Base-by-base conservation (phyloP, 257 asterid genomes). In the Jaltomata sinuosa region DNA sequence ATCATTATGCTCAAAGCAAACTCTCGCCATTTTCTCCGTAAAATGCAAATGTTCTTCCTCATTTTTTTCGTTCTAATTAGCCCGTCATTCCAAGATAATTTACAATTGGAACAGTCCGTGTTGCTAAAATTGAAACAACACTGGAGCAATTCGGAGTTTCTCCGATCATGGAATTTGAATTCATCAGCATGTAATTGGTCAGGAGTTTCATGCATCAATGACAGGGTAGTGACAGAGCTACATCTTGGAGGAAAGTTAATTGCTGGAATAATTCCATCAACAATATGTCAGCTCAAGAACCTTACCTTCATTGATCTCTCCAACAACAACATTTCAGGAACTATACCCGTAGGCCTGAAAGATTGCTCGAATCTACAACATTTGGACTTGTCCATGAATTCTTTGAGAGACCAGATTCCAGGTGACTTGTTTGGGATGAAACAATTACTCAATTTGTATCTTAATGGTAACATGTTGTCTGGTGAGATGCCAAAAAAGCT, bases 81-180 rank as follows among this genome's bases (percentile, higher is more conserved):
- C 45, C 57, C 87, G 3, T 87, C 88, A 62, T 49, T 57, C 72
- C 77, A 27, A 40, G 86, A 65, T 82, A 87, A 83, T 50, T 88
- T 93, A 57, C 91, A 86, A 29, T 22, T 32, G 5, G 93, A 91
- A 11, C 83, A 57, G 31, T 19, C 80, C 15, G 7, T 85, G 27
- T 85, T 93, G 9, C 83, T 93, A 61, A 80, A 86, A 71, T 79
- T 91, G 34, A 90, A 91, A 71, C 83, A 87, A 6, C 87, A 87
- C 5, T 93, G 93, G 94, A 87, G 83, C 7, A 83, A 85, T 85
- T 89, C 93, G 18, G 31, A 80, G 1, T 77, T 89, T 1, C 89
- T 91, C 11, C 29, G 36, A 1, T 34, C 77, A 6, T 93, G 97
- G 94, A 89, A 85, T 83, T 83, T 86, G 12, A 79, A 67, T 42